These are phyloP conservation scores for Penicillium cosmopolitanum DNA, from an alignment of 495 filamentous ascomycete genomes.

Conservation along the genomic window DNA sequence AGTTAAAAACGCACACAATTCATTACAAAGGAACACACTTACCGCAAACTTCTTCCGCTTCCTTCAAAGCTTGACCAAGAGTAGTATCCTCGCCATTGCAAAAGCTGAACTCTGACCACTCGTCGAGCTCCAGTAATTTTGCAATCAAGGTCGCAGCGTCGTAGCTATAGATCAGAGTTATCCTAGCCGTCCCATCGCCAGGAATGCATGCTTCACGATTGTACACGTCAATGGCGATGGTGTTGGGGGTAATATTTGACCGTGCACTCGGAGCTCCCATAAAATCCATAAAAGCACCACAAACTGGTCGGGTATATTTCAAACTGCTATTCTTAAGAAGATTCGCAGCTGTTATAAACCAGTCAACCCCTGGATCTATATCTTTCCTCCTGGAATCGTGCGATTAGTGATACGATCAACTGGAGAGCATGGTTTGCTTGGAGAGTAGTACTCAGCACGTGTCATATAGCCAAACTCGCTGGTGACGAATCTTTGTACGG, in stretches of 20 bases:
- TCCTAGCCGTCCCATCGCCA: slow-evolving; percentile 3
- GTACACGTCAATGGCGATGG: slow-evolving; percentile 10
- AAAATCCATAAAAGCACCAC: slow-evolving; percentile 18
- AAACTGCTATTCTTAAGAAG: slow-evolving; percentile 11
- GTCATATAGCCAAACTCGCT: slow-evolving; percentile 17
- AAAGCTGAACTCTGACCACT: slow-evolving; percentile 17
- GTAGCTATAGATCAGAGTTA: slow-evolving; percentile 17
- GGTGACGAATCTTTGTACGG: slow-evolving; percentile 11
- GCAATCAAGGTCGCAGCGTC: slow-evolving; percentile 14
- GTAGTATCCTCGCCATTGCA: slow-evolving; percentile 15
- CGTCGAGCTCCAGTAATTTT: slow-evolving; percentile 14
- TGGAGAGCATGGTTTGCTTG: not conserved
- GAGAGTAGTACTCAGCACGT: slow-evolving; percentile 7
- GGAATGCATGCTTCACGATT: slow-evolving; percentile 17
- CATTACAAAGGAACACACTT: not conserved
- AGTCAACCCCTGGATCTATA: slow-evolving; percentile 14
- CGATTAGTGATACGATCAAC: slow-evolving; percentile 1
- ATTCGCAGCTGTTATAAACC: slow-evolving; percentile 13
- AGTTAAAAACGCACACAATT: not conserved
- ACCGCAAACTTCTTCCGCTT: slow-evolving; percentile 14
- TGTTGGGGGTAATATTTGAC: slow-evolving; percentile 12
- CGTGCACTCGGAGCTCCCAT: slow-evolving; percentile 6
- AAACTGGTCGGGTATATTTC: slow-evolving; percentile 13
- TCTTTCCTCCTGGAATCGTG: slow-evolving; percentile 5
- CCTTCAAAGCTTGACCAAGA: slow-evolving; percentile 6